A percentile compares a stretch with the other conserved stretches of the same genome.
phyloP scores from a whole-genome alignment of 169 alveolate genomes.

The Eimeria acervulina region DNA sequence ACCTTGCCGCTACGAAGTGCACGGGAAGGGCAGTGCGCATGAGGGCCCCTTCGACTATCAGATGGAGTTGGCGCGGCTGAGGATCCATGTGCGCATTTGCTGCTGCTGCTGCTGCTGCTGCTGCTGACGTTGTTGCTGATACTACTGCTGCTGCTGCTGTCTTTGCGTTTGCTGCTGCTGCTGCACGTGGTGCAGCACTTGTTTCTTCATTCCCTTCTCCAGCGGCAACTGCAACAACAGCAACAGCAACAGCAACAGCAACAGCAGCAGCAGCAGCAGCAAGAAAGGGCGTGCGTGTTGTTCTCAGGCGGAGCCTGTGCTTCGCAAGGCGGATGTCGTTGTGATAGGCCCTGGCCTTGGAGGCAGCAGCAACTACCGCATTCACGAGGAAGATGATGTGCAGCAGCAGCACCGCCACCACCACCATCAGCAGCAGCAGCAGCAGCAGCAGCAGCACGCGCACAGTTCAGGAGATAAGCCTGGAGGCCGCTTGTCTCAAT shows the following conservation, averaged over 20 bases:
- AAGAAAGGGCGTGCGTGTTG: background rate
- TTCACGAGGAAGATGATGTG: constrained; percentile 9
- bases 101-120: no score
- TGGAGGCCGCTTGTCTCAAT: constrained; percentile 10
- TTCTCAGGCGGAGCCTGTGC: constrained; percentile 50
- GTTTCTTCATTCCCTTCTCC: background rate
- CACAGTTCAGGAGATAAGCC: background rate
- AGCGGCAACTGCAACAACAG: background rate
- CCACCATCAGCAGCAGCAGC: constrained; percentile 9
- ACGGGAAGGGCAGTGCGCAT: background rate
- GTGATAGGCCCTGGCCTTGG: constrained; percentile 97
- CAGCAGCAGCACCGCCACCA: constrained; percentile 9
- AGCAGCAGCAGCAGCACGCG: constrained; percentile 30
- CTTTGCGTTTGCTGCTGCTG: no score
- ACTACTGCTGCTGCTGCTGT: no score
- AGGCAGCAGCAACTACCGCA: constrained; percentile 82
- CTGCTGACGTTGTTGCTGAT: background rate
- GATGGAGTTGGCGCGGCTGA: constrained; percentile 42
- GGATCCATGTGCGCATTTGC: background rate
- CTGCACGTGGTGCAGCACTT: background rate
- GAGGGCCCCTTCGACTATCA: constrained; percentile 5
- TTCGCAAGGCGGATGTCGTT: constrained; percentile 75
- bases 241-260: background rate
- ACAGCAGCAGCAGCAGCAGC: constrained; percentile 1
- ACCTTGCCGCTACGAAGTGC: constrained; percentile 11